Evolutionary conservation across 2,329 filamentous ascomycete species (phyloP).

Genomic region (Penicillium sp.): DNA sequence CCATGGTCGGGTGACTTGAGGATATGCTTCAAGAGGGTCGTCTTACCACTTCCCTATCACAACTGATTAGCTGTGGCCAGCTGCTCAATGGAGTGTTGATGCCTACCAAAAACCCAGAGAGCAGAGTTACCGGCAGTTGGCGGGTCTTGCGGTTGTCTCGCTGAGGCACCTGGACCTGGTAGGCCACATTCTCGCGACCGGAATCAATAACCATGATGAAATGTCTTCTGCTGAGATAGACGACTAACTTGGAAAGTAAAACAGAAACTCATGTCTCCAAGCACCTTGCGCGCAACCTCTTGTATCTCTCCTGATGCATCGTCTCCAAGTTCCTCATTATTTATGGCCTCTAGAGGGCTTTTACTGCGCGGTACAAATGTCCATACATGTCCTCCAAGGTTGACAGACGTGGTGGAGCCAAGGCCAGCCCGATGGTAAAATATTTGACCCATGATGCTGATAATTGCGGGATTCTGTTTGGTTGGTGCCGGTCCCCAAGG

Average conservation of each 20-base stretch:
- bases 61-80: background rate
- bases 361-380: slow-evolving; percentile 6
- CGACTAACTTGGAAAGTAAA: background rate
- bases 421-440: slow-evolving; percentile 5
- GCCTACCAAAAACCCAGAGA: slow-evolving; percentile 55
- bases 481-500: slow-evolving; percentile 17
- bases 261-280: background rate
- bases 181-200: slow-evolving; percentile 13
- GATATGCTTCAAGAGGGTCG: slow-evolving; percentile 64
- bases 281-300: slow-evolving; percentile 14
- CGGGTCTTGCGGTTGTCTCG: slow-evolving; percentile 24
- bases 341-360: background rate
- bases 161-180: slow-evolving; percentile 8
- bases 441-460: slow-evolving; percentile 7
- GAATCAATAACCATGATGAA: slow-evolving; percentile 23
- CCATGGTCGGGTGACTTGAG: slow-evolving; percentile 60
- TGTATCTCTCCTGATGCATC: slow-evolving; percentile 8
- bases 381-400: slow-evolving; percentile 13
- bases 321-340: slow-evolving; percentile 25
- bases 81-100: background rate
- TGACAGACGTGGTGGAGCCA: slow-evolving; percentile 5
- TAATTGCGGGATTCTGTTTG: slow-evolving; percentile 18
- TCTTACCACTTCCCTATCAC: slow-evolving; percentile 62
- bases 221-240: background rate
- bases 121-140: slow-evolving; percentile 53